phyloP scores from a whole-genome alignment of 208 protist genomes.

The Leishmania lainsoni region DNA sequence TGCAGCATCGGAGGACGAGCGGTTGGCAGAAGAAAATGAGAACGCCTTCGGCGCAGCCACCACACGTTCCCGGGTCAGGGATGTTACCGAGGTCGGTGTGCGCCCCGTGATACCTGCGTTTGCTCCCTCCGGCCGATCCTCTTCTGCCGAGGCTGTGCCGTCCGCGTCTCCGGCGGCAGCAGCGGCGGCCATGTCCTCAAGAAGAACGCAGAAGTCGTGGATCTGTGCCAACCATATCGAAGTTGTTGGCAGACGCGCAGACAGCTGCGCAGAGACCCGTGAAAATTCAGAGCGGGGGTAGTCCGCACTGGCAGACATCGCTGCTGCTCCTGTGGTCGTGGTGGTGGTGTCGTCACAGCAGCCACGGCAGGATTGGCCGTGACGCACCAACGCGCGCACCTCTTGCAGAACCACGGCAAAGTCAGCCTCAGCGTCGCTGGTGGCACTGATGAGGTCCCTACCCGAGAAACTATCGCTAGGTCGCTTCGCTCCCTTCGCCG shows the following conservation, averaged over 20 bases:
- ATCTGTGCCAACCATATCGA: conserved; percentile 26
- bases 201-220: conserved; percentile 18
- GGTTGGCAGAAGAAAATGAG: conserved; percentile 4
- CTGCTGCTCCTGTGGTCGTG: background rate
- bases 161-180: background rate
- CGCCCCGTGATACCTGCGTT: background rate
- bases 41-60: conserved; percentile 1
- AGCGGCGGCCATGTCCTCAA: conserved; percentile 19
- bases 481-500: background rate
- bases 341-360: background rate
- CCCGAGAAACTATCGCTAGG: background rate
- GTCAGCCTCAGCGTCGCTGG: conserved; percentile 9
- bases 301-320: background rate
- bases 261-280: background rate
- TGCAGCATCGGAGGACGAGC: conserved; percentile 16
- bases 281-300: background rate
- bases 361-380: conserved; percentile 7
- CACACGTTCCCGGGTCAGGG: conserved; percentile 15
- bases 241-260: conserved; percentile 12
- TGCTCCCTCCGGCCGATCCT: background rate
- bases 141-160: conserved; percentile 4
- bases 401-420: conserved; percentile 25
- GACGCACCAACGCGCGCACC: conserved; percentile 14
- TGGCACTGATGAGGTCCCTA: background rate
- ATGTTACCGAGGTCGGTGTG: conserved; percentile 18